A percentile compares a stretch with the other conserved stretches of the same genome.
Evolutionary conservation across 2,329 filamentous ascomycete species (phyloP).

Genomic region (Hymenoscyphus albidus): DNA sequence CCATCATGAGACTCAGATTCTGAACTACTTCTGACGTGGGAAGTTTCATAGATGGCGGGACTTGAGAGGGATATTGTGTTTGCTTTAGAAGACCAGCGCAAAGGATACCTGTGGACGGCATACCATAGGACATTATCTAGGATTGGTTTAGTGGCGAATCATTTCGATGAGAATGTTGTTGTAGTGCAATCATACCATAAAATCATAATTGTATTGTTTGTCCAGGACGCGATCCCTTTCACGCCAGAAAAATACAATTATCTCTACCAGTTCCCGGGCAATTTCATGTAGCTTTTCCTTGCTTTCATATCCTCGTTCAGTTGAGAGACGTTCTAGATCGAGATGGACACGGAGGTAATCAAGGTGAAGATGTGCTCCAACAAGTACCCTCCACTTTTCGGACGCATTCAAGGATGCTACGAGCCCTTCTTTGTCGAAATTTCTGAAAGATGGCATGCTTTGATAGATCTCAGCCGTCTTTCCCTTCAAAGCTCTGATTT

Average conservation of each 20-base stretch:
- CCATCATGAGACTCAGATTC: conserved; percentile 19
- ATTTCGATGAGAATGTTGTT: not conserved
- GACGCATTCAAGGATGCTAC: conserved; percentile 1
- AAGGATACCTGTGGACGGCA: conserved; percentile 24
- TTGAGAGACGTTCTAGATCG: conserved; percentile 20
- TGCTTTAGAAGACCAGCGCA: conserved; percentile 26
- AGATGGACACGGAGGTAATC: conserved; percentile 20
- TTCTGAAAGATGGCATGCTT: conserved; percentile 8
- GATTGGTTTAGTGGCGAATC: not conserved
- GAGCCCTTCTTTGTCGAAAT: conserved; percentile 16
- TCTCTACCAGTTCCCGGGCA: conserved; percentile 20
- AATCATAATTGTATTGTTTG: conserved; percentile 18
- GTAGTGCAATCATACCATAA: conserved; percentile 11
- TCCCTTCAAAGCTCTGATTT: conserved; percentile 14
- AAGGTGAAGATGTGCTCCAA: conserved; percentile 2
- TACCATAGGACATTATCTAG: conserved; percentile 27
- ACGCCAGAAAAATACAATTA: conserved; percentile 20
- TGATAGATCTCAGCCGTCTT: conserved; percentile 11
- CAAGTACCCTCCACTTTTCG: conserved; percentile 16
- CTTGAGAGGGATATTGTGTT: conserved; percentile 13
- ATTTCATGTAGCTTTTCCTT: conserved; percentile 19
- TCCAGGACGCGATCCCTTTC: conserved; percentile 17
- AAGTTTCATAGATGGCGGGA: conserved; percentile 12
- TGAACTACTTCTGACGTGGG: conserved; percentile 23
- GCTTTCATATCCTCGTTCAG: conserved; percentile 17